phyloP scores from a whole-genome alignment of 192 early-diverging fungal genomes.

The Backusella westeae region DNA sequence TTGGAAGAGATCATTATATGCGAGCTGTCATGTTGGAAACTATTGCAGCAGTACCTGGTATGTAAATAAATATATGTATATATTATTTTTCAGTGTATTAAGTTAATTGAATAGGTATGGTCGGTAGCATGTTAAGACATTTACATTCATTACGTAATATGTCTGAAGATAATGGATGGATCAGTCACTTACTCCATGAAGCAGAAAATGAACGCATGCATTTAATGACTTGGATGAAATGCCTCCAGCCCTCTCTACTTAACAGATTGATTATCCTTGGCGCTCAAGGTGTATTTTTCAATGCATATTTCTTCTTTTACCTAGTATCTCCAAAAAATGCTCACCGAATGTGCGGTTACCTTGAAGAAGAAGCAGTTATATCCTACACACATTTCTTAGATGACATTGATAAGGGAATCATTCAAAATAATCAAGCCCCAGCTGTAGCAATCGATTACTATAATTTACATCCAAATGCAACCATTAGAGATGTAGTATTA shows the following conservation, averaged over 20 bases:
- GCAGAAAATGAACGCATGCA: conserved; percentile 87
- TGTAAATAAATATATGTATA: conserved; percentile 9
- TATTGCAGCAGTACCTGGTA: conserved; percentile 65
- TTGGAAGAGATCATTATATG: conserved; percentile 73
- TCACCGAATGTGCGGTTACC: conserved; percentile 86
- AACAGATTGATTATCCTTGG: conserved; percentile 68
- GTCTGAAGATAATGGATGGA: conserved; percentile 88
- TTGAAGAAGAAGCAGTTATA: conserved; percentile 92
- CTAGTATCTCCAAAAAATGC: conserved; percentile 73
- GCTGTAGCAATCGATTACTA: conserved; percentile 84
- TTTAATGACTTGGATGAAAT: conserved; percentile 70
- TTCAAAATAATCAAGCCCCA: conserved; percentile 73
- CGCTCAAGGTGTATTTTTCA: conserved; percentile 90
- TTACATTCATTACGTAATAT: conserved; percentile 73
- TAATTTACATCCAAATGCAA: conserved; percentile 70
- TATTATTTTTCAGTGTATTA: background rate
- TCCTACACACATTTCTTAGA: conserved; percentile 87
- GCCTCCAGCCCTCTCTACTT: conserved; percentile 57
- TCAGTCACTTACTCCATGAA: conserved; percentile 85
- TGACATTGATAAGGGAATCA: conserved; percentile 65
- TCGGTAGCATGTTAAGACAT: conserved; percentile 79
- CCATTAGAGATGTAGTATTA: conserved; percentile 80
- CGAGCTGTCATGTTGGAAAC: conserved; percentile 79
- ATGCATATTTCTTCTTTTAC: conserved; percentile 87
- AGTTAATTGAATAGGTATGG: conserved; percentile 79